Percentiles rank a stretch among this genome's conserved stretches.
These are phyloP conservation scores for Rheum nobile DNA, from an alignment of 148 eudicot genomes.

Conservation along the genomic window DNA sequence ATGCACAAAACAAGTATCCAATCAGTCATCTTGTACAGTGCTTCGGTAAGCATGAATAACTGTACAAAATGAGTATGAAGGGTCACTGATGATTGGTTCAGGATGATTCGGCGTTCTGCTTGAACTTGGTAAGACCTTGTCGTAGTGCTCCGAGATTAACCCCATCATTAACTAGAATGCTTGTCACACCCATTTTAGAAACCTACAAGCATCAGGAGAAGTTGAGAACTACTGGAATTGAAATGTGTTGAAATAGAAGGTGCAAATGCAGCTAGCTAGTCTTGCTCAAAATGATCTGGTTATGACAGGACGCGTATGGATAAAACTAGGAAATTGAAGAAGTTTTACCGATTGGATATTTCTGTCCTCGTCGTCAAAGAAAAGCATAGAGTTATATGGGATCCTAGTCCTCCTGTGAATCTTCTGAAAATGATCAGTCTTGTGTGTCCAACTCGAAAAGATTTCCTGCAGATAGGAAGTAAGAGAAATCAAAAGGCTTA, in stretches of 20 bases:
- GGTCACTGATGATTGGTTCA: conserved; percentile 15
- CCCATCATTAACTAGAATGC: conserved; percentile 59
- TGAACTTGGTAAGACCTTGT: conserved; percentile 53
- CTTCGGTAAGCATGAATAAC: neutral
- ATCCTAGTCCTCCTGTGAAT: conserved; percentile 62
- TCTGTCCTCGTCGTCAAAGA: conserved; percentile 89
- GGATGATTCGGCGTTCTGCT: conserved; percentile 30
- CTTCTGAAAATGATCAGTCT: conserved; percentile 90
- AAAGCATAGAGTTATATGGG: conserved; percentile 82
- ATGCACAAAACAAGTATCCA: neutral
- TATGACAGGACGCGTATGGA: neutral
- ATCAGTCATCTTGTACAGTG: neutral
- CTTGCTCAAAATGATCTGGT: neutral
- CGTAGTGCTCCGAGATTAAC: conserved; percentile 56
- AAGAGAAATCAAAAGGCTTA: neutral
- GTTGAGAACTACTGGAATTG: neutral
- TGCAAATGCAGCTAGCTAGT: neutral
- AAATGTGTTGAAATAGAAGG: neutral
- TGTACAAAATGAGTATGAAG: neutral
- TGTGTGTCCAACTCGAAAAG: conserved; percentile 90
- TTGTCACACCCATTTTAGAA: conserved; percentile 70
- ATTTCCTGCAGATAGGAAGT: conserved; percentile 43
- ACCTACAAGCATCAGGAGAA: conserved; percentile 20
- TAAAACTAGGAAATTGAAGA: neutral
- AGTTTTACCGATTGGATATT: conserved; percentile 58